phyloP scores from a whole-genome alignment of 768 basidiomycete species.

The Thelephora ganbajun region DNA sequence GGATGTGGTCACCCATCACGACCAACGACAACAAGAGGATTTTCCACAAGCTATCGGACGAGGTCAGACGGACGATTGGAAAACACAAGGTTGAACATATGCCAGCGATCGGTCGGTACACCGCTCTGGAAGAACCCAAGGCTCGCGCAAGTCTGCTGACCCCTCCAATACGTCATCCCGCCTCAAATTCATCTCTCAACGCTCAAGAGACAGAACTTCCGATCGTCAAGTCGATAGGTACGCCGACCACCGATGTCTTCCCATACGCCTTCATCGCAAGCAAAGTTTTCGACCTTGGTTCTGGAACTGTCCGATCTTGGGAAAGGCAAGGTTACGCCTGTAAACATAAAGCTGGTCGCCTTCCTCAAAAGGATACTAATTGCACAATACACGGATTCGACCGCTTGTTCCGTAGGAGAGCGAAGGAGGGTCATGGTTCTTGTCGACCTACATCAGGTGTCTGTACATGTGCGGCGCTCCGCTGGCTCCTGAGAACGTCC shows the following conservation, averaged over 20 bases:
- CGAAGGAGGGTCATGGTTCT: no score
- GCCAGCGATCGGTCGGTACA: slow-evolving; percentile 80
- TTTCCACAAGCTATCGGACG: slow-evolving; percentile 87
- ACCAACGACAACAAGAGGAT: slow-evolving; percentile 89
- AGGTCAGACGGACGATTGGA: slow-evolving; percentile 88
- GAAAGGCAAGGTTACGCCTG: no score
- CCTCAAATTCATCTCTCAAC: slow-evolving; percentile 39
- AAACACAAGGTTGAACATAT: slow-evolving; percentile 77
- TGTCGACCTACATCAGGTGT: no score
- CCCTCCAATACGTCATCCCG: slow-evolving; percentile 45
- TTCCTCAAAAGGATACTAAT: no score
- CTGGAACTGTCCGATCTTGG: slow-evolving; percentile 73
- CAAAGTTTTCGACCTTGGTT: no score
- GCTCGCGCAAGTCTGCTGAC: slow-evolving; percentile 78
- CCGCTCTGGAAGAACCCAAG: slow-evolving; percentile 75
- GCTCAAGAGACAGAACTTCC: slow-evolving; percentile 17
- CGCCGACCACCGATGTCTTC: slow-evolving; percentile 17
- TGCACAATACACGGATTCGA: no score
- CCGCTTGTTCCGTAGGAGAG: no score
- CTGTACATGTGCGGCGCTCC: no score
- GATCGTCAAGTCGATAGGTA: slow-evolving; percentile 8
- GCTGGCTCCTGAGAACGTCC: no score
- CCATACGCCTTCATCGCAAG: no score
- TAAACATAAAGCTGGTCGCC: no score
- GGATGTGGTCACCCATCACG: slow-evolving; percentile 80